Evolutionary conservation across 371 early-diverging fungal species (phyloP).

Genomic region (Basidiobolus heterosporus): DNA sequence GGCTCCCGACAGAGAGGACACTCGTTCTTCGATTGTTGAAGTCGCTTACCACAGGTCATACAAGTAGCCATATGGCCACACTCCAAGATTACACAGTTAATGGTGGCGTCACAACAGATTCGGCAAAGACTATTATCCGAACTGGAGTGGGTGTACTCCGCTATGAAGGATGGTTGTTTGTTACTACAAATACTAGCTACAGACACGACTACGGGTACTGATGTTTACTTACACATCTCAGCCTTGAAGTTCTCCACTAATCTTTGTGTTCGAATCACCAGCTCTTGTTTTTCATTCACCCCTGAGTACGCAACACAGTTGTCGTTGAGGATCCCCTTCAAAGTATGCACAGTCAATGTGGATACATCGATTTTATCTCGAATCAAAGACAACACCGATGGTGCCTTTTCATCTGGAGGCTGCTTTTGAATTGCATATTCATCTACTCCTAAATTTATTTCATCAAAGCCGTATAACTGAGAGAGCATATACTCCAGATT

Average conservation of each 20-base stretch:
- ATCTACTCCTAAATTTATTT: background rate
- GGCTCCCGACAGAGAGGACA: constrained; percentile 45
- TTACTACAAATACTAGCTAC: too few relatives aligned
- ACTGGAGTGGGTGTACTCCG: background rate
- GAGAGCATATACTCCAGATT: background rate
- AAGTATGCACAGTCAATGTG: constrained; percentile 25
- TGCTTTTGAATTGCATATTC: background rate
- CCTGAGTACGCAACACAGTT: constrained; percentile 28
- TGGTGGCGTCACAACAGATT: constrained; percentile 37
- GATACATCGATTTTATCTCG: constrained; percentile 19
- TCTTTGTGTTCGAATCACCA: constrained; percentile 22
- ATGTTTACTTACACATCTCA: constrained; percentile 6
- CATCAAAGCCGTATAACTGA: constrained; percentile 3
- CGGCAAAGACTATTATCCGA: constrained; percentile 27
- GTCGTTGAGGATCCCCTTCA: constrained; percentile 25
- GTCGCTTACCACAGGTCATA: constrained; percentile 36
- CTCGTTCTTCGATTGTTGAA: constrained; percentile 28
- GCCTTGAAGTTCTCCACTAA: constrained; percentile 20
- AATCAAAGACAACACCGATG: constrained; percentile 14
- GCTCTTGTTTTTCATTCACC: constrained; percentile 31
- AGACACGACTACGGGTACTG: too few relatives aligned
- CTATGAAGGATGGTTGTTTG: background rate
- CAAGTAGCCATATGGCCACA: constrained; percentile 36
- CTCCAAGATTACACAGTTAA: constrained; percentile 38
- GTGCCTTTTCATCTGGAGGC: background rate